Evolutionary conservation across 768 basidiomycete genomes (phyloP).

Genomic region (Asterophora lycoperdoides): DNA sequence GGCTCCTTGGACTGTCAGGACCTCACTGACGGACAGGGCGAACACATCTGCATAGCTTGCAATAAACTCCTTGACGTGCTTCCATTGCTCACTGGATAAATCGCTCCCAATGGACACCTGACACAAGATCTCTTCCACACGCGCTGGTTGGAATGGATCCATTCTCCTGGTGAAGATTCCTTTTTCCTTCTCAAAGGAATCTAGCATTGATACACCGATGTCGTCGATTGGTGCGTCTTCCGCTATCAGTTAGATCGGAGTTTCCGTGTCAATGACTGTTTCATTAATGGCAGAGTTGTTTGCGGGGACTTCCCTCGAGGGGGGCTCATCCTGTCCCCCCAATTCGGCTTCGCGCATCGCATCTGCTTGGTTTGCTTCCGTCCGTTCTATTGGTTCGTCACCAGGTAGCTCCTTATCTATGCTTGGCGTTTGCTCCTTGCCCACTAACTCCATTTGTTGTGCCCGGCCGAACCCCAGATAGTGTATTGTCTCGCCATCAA

Average conservation of each 20-base stretch:
- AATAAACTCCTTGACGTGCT: not conserved
- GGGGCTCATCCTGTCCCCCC: too few species aligned
- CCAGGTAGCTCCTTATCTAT: too few species aligned
- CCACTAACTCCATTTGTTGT: too few species aligned
- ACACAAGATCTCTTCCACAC: slow-evolving; percentile 18
- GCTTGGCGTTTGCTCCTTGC: too few species aligned
- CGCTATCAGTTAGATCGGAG: not conserved
- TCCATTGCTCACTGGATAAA: not conserved
- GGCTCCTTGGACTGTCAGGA: slow-evolving; percentile 23
- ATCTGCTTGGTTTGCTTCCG: too few species aligned
- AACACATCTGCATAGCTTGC: not conserved
- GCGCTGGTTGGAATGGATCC: slow-evolving; percentile 15
- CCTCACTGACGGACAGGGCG: not conserved
- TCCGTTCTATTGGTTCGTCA: too few species aligned
- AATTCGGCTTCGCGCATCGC: too few species aligned
- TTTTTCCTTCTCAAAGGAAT: not conserved
- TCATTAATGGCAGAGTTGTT: too few species aligned
- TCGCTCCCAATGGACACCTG: slow-evolving; percentile 26
- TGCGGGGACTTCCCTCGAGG: too few species aligned
- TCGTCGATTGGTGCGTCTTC: not conserved
- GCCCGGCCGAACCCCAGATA: too few species aligned
- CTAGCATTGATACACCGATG: not conserved
- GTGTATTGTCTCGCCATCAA: slow-evolving; percentile 3
- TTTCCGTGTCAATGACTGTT: not conserved
- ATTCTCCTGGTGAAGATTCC: not conserved